Conservation (phyloP, 1,284 basidiomycete species). For the Taiwanofungus camphoratus region DNA sequence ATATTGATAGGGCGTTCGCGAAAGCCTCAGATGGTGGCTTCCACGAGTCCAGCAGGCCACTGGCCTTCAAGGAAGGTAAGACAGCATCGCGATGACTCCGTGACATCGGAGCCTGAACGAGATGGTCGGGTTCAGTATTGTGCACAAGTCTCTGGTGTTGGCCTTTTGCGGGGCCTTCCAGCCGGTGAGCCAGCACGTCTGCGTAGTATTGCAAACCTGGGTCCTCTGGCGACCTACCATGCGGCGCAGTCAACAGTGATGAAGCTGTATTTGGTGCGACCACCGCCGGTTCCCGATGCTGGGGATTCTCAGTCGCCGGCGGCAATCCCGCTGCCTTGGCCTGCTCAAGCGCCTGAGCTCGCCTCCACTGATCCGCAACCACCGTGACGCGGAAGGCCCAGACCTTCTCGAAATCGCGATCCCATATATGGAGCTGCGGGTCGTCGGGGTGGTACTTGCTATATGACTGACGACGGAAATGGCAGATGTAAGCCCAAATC, state of each 20-base stretch:
- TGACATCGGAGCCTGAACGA: slow-evolving; percentile 12
- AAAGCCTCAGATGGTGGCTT: slow-evolving; percentile 26
- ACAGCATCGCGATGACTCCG: slow-evolving; percentile 11
- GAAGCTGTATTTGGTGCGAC: slow-evolving; percentile 8
- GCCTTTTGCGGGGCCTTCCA: neutral
- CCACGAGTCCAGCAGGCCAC: slow-evolving; percentile 58
- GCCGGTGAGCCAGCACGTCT: slow-evolving; percentile 7
- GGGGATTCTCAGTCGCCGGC: slow-evolving; percentile 10
- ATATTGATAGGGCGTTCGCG: slow-evolving; percentile 19
- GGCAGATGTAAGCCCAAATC: slow-evolving; percentile 1
- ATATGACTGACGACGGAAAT: slow-evolving; percentile 41
- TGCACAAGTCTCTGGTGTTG: slow-evolving; percentile 9
- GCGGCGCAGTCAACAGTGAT: slow-evolving; percentile 12
- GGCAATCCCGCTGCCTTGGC: slow-evolving; percentile 12
- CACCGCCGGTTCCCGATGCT: slow-evolving; percentile 6
- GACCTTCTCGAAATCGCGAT: slow-evolving; percentile 54
- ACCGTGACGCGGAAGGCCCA: slow-evolving; percentile 42
- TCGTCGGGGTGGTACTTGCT: slow-evolving; percentile 58
- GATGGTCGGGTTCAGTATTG: slow-evolving; percentile 15
- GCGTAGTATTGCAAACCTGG: slow-evolving; percentile 9
- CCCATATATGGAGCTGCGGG: slow-evolving; percentile 47
- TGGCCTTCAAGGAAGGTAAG: slow-evolving; percentile 66
- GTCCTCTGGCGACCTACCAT: slow-evolving; percentile 1
- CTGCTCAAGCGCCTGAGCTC: slow-evolving; percentile 19
- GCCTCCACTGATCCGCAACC: slow-evolving; percentile 28